These are phyloP conservation scores for Aspergillus olivimuriae DNA, from an alignment of 495 filamentous ascomycete genomes.

Conservation along the genomic window DNA sequence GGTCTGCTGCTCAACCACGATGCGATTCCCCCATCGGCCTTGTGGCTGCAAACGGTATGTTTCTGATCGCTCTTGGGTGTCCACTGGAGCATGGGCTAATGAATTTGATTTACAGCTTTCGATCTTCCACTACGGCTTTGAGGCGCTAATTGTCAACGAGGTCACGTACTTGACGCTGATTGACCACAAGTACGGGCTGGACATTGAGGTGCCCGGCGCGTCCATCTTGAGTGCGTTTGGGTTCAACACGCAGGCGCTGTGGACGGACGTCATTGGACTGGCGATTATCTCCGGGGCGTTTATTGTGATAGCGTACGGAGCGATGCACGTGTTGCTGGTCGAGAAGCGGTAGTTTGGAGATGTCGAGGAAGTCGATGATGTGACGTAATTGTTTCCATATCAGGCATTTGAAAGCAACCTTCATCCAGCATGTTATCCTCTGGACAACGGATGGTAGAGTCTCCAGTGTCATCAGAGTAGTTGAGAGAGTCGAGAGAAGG, in stretches of 20 bases:
- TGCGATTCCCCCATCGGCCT: constrained; percentile 72
- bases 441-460: not conserved
- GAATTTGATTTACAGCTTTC: constrained; percentile 63
- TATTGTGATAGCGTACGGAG: constrained; percentile 79
- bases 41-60: constrained; percentile 82
- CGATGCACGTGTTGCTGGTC: constrained; percentile 90
- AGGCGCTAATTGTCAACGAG: constrained; percentile 95
- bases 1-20: constrained; percentile 91
- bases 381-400: not conserved
- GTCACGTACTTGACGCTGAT: constrained; percentile 83
- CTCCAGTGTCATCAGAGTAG: not conserved
- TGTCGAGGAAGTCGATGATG: not conserved
- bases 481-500: no score
- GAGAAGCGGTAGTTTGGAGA: constrained; percentile 70
- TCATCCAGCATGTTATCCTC: not conserved
- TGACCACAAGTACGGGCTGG: constrained; percentile 89
- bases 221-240: constrained; percentile 92
- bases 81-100: no score
- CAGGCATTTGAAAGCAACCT: not conserved
- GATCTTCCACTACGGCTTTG: constrained; percentile 98
- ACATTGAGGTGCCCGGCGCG: constrained; percentile 93
- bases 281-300: constrained; percentile 77
- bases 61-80: no score
- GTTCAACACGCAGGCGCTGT: constrained; percentile 76
- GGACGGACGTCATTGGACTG: constrained; percentile 77